Evolutionary conservation across 352 stramenopile species (phyloP), one percentile per base, ranked within the genome.

Genomic region (Phytophthora foliorum): DNA sequence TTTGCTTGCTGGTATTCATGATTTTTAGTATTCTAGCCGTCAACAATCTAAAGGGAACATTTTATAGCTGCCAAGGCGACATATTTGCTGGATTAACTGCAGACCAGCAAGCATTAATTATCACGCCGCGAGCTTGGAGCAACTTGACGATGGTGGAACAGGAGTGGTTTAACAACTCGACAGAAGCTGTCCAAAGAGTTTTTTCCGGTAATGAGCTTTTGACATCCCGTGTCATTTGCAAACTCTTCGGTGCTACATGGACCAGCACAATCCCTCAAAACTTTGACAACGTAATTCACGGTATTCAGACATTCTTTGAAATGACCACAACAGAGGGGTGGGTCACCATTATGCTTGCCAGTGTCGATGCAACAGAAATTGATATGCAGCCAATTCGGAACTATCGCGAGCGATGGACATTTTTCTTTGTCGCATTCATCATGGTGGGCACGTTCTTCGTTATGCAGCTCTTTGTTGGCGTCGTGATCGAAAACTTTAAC

Each of bases 401-500:
- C 71, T 71, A 91, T 55, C 83, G 82, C 41, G 73, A 86, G 38
- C 52, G 68, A 3, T 96, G 90, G 84, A 70, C 79, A 4, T 72
- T 94, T 27, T 98, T 97, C 69, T 98, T 97, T 57, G 82, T 98
- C 31, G 54, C 82, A 10, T 98, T 98, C 73, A 94, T 98, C 38
- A 51, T 98, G 10, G 64, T 98, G 13, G 91, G 92, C 5, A 87
- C 83, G 3, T 98, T 97, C 58, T 97, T 98, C 63, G 81, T 97
- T 5, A 92, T 98, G 74, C 91, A 98, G 32, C 77, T 98, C 1
- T 98, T 98, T 63, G 88, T 98, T 13, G 94, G 92, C 32, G 92
- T 98, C n/a, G 86, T 98, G n/a, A 95, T 98, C 42, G 92, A 98
- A 44, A 97, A 97, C 55, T 98, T 98, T 57, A 95, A 96, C 52